Base-by-base conservation (phyloP, 106 monocot genomes). In the Dendrobium catenatum region DNA sequence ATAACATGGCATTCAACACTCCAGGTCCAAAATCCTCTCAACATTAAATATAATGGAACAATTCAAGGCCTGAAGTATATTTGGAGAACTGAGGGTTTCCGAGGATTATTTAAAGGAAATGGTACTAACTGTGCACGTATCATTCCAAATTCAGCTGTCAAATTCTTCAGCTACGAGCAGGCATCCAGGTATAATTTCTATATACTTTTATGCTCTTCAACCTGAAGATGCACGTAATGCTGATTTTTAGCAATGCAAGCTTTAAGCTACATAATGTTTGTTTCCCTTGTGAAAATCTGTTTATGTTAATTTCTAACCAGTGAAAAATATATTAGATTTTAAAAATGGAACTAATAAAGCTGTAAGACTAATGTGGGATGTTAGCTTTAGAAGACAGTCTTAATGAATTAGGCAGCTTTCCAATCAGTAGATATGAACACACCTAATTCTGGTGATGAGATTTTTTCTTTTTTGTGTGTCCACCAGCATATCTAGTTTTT, bases 81-180 rank as follows among this genome's bases (percentile, higher is more conserved):
- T 61, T 91, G 91, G 91, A 83, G 85, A 81, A 80, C 91, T 67
- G 91, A 91, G 81, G 91, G 91, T 42, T 51, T 89, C 43, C 80
- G 89, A 67, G 91, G 91, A 77, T 81, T 91, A 29, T 91, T 91
- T 43, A 91, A 91, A 85, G 91, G 91, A 43, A 91, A 91, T 77
- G 91, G 91, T 79, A 91, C 91, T 11, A 91, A 91, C 40, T 91
- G 91, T 83, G 91, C 91, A 42, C 85, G 91, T 42, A 91, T 91
- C 27, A 83, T 91, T 26, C 91, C 91, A 66, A 91, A 91, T 82
- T 91, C 91, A 61, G 91, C 91, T 41, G 91, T 91, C 70, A 91
- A 91, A 81, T 91, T 91, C 77, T 91, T 89, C 42, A 91, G 91
- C 42, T 91, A 91, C 55, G 91, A 91, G 77, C 89, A 89, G 68